A percentile compares a stretch with the other conserved stretches of the same genome.
Evolutionary conservation across 2,329 filamentous ascomycete genomes (phyloP).

Genomic region (Emmonsiellopsis sp.): DNA sequence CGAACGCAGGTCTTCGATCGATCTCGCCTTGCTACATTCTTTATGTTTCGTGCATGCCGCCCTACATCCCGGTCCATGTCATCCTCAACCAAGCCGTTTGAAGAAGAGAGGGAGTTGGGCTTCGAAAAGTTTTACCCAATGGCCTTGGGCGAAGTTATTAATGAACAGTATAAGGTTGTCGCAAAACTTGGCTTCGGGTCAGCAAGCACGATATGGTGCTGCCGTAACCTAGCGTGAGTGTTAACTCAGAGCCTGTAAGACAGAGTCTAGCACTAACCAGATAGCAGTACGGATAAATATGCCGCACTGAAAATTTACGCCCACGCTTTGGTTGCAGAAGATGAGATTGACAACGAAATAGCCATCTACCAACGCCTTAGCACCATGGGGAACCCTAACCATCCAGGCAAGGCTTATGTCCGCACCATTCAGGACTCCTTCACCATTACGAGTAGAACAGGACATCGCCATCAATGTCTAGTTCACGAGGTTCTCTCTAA

Average conservation of each 20-base stretch:
- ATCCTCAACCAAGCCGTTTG: conserved; percentile 4
- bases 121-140: conserved; percentile 15
- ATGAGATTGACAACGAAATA: conserved; percentile 16
- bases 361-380: conserved; percentile 17
- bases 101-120: neutral
- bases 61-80: conserved; percentile 11
- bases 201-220: conserved; percentile 1
- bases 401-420: conserved; percentile 12
- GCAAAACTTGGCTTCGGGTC: neutral
- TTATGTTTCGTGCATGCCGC: conserved; percentile 11
- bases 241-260: conserved; percentile 8
- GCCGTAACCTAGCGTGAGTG: conserved; percentile 1
- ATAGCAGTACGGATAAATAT: conserved; percentile 17
- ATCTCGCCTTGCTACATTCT: conserved; percentile 12
- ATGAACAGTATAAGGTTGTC: conserved; percentile 8
- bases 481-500: conserved; percentile 12
- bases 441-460: conserved; percentile 12
- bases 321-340: conserved; percentile 15
- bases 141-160: conserved; percentile 17
- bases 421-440: conserved; percentile 15
- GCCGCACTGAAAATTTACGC: conserved; percentile 16
- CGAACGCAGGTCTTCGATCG: conserved; percentile 13
- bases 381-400: conserved; percentile 11
- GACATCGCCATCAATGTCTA: conserved; percentile 15
- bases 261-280: conserved; percentile 13